These are phyloP conservation scores for Trichosanthes cucumerina DNA, from an alignment of 306 rosid species.

Conservation along the genomic window DNA sequence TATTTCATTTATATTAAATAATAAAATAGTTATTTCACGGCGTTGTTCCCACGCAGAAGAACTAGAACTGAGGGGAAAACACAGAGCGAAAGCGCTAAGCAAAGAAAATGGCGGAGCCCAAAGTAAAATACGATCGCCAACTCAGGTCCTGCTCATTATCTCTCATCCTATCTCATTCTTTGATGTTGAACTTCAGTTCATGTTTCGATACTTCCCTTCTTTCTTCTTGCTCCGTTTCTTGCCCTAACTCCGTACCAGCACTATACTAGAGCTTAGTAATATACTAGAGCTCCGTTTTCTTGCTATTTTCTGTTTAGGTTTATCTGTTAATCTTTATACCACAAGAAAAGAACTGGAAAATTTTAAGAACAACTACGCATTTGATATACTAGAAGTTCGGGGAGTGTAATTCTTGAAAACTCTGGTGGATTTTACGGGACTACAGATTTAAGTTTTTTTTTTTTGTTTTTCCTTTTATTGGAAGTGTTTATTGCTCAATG, in stretches of 20 bases:
- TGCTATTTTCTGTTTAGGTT: background rate
- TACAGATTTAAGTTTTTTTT: background rate
- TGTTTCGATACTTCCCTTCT: background rate
- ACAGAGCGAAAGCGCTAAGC: background rate
- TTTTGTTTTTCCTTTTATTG: background rate
- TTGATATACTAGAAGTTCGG: background rate
- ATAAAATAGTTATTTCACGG: too few relatives aligned
- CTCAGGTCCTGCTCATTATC: conserved; percentile 4
- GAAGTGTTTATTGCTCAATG: background rate
- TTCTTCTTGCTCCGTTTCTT: background rate
- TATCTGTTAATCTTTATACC: background rate
- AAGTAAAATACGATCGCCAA: conserved; percentile 12
- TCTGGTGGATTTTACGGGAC: background rate
- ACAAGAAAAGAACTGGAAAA: background rate
- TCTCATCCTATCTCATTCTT: background rate
- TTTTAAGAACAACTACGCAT: background rate
- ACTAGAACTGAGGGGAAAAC: background rate
- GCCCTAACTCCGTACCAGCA: background rate
- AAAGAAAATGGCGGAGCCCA: conserved; percentile 19
- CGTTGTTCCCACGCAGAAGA: too few relatives aligned
- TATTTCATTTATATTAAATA: too few relatives aligned
- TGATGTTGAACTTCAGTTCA: background rate
- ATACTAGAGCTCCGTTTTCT: background rate
- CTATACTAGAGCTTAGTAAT: background rate
- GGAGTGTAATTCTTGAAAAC: background rate